Percentiles rank a stretch among this genome's conserved stretches.
Evolutionary conservation across 2,329 filamentous ascomycete species (phyloP).

Genomic region (Aspergillus proliferans): DNA sequence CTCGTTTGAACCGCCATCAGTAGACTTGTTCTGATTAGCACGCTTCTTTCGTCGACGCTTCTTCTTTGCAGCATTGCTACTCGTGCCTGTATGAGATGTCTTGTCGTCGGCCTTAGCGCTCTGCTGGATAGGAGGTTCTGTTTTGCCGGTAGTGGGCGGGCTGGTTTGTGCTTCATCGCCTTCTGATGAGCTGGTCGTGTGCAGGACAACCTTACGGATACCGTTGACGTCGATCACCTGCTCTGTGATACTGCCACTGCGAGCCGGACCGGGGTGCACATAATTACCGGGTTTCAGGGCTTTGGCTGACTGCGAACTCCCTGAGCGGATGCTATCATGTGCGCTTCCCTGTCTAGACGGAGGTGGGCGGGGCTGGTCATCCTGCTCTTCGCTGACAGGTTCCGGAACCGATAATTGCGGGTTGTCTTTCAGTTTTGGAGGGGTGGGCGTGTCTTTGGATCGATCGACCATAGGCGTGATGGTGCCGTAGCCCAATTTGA

Average conservation of each 20-base stretch:
- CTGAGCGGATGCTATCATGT: slow-evolving; percentile 18
- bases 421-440: slow-evolving; percentile 12
- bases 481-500: slow-evolving; percentile 52
- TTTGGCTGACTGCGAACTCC: slow-evolving; percentile 16
- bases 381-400: slow-evolving; percentile 24
- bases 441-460: slow-evolving; percentile 17
- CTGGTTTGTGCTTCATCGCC: slow-evolving; percentile 11
- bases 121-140: background rate
- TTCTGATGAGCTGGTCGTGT: slow-evolving; percentile 53
- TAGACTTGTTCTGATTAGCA: background rate
- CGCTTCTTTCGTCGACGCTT: slow-evolving; percentile 18
- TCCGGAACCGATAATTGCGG: slow-evolving; percentile 26
- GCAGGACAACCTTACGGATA: slow-evolving; percentile 68
- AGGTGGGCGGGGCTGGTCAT: slow-evolving; percentile 19
- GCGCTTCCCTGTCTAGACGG: slow-evolving; percentile 15
- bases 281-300: slow-evolving; percentile 22
- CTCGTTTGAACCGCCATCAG: slow-evolving; percentile 1
- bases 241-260: slow-evolving; percentile 73
- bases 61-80: slow-evolving; percentile 13
- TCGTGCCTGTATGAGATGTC: slow-evolving; percentile 1
- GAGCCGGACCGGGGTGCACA: slow-evolving; percentile 46
- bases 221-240: slow-evolving; percentile 69
- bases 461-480: slow-evolving; percentile 23
- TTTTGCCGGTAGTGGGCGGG: background rate
- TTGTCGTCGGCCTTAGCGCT: slow-evolving; percentile 7